phyloP scores from a whole-genome alignment of 345 rosid genomes.

The Eucalyptus polybractea region DNA sequence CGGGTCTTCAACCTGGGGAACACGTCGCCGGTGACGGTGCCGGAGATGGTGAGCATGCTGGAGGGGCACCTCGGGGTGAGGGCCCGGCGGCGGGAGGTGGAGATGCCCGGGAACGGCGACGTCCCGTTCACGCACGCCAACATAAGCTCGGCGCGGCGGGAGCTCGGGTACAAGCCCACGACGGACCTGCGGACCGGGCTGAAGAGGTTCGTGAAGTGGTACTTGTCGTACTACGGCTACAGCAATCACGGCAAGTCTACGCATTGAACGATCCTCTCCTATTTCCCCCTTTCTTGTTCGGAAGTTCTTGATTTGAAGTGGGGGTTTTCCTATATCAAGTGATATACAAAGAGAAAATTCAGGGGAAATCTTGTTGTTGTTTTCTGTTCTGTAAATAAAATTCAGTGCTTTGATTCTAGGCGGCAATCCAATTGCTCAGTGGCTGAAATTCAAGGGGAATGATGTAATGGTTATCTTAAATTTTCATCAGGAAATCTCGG shows the following conservation, averaged over 20 bases:
- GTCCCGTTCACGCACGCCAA: constrained; percentile 82
- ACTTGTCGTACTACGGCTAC: constrained; percentile 67
- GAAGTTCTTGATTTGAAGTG: background rate
- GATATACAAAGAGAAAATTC: no score
- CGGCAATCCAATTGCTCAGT: background rate
- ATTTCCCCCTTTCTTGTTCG: background rate
- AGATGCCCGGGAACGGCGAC: constrained; percentile 93
- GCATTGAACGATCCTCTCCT: background rate
- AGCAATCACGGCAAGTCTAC: constrained; percentile 25
- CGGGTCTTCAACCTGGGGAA: constrained; percentile 69
- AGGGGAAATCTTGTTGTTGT: background rate
- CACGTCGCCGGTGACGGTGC: constrained; percentile 79
- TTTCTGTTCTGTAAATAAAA: background rate
- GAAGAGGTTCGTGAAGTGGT: constrained; percentile 74
- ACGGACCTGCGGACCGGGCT: constrained; percentile 85
- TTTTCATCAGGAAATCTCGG: background rate
- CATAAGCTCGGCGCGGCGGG: constrained; percentile 49
- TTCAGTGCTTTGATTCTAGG: background rate
- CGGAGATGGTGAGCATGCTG: constrained; percentile 48
- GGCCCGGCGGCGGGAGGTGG: constrained; percentile 43
- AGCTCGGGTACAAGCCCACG: constrained; percentile 66
- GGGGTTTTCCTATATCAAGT: no score
- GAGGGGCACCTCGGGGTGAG: constrained; percentile 58
- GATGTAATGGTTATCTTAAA: background rate
- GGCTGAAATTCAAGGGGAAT: background rate